These are phyloP conservation scores for Mortierella sp. DNA, from an alignment of 371 early-diverging fungal species.

Conservation along the genomic window DNA sequence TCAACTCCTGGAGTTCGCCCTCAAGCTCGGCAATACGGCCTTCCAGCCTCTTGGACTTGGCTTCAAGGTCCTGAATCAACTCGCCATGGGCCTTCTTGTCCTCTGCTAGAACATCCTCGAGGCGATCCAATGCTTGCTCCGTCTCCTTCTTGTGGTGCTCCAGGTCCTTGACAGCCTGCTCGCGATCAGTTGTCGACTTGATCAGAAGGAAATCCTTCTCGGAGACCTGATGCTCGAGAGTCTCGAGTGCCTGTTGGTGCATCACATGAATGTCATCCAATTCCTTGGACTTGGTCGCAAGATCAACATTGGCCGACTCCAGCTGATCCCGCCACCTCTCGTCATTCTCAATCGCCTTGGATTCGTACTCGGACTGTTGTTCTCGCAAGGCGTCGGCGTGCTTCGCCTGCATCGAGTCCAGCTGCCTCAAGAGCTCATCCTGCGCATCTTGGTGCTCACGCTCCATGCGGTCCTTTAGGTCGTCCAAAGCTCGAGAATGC, in stretches of 20 bases:
- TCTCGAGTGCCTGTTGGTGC: conserved; percentile 13
- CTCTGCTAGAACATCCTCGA: conserved; percentile 42
- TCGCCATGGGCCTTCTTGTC: conserved; percentile 37
- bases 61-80: conserved; percentile 37
- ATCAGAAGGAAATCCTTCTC: conserved; percentile 22
- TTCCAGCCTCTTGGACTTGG: conserved; percentile 36
- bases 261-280: neutral
- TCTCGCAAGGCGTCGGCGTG: conserved; percentile 20
- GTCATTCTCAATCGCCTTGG: conserved; percentile 4
- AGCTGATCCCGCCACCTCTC: conserved; percentile 18
- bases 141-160: conserved; percentile 50
- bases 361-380: conserved; percentile 21
- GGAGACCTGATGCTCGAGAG: conserved; percentile 2
- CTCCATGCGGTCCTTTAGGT: conserved; percentile 17
- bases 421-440: conserved; percentile 14
- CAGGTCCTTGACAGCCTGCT: conserved; percentile 37
- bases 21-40: conserved; percentile 28
- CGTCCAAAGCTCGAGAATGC: conserved; percentile 25
- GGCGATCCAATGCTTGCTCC: conserved; percentile 43
- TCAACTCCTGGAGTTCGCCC: conserved; percentile 32
- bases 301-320: conserved; percentile 3
- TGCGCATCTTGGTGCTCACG: conserved; percentile 21
- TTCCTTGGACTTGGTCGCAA: conserved; percentile 11
- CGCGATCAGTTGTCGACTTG: conserved; percentile 25
- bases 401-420: conserved; percentile 14